phyloP scores from a whole-genome alignment of 164 flowering plant genomes.

The Cinnamomum micranthum region DNA sequence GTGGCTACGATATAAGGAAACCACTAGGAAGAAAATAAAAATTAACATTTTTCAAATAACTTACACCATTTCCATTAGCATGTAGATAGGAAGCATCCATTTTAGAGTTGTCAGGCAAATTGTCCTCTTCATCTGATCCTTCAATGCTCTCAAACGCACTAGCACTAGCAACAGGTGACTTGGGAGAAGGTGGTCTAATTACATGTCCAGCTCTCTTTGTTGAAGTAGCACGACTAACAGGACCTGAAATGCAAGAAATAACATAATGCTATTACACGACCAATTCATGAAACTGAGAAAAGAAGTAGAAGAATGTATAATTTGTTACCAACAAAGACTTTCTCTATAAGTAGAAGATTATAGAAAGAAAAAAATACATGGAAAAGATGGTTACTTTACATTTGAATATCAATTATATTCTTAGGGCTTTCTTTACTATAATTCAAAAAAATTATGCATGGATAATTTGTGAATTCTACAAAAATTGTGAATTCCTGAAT shows the following conservation, averaged over 20 bases:
- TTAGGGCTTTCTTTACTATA: too few species aligned
- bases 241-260: constrained; percentile 35
- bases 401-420: too few species aligned
- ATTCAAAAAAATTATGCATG: too few species aligned
- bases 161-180: constrained; percentile 89
- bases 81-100: constrained; percentile 52
- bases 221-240: constrained; percentile 33
- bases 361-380: too few species aligned
- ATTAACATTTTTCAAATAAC: constrained; percentile 17
- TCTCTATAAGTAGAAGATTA: too few species aligned
- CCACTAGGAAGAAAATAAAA: neutral
- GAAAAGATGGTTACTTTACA: too few species aligned
- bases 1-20: too few species aligned
- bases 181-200: constrained; percentile 80
- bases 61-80: constrained; percentile 70
- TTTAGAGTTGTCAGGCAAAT: constrained; percentile 50
- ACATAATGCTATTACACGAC: neutral
- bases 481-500: too few species aligned
- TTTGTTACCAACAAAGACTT: too few species aligned
- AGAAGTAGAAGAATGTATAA: too few species aligned
- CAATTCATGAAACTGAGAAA: neutral
- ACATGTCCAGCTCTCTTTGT: constrained; percentile 47
- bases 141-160: constrained; percentile 91
- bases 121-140: constrained; percentile 94
- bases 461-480: too few species aligned